Conservation (phyloP, 2,329 filamentous ascomycete species). For the Zymoseptoria pseudotritici region DNA sequence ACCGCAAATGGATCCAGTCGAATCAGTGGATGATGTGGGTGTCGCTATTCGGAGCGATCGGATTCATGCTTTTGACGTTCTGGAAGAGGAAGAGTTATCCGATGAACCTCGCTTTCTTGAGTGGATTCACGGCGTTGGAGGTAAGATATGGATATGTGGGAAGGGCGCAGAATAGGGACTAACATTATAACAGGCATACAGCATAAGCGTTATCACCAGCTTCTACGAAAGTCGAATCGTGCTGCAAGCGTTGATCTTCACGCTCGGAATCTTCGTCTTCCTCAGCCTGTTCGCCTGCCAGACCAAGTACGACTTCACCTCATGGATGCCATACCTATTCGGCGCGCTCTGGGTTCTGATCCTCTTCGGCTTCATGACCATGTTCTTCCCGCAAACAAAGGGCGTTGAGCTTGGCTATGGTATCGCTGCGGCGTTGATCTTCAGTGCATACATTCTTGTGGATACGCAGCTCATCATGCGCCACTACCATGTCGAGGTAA, state of each 20-base stretch:
- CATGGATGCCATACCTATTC: slow-evolving; percentile 93
- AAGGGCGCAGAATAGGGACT: not conserved
- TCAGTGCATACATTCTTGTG: slow-evolving; percentile 89
- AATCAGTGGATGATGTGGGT: slow-evolving; percentile 79
- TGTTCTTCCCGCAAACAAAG: slow-evolving; percentile 78
- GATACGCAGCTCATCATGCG: slow-evolving; percentile 94
- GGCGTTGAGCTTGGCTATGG: slow-evolving; percentile 82
- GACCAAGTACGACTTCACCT: slow-evolving; percentile 95
- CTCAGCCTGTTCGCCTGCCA: slow-evolving; percentile 84
- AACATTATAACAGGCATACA: slow-evolving; percentile 55
- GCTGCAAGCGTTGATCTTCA: slow-evolving; percentile 82
- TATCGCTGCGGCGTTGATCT: slow-evolving; percentile 73
- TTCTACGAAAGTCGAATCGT: slow-evolving; percentile 82
- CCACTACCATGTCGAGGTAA: slow-evolving; percentile 79
- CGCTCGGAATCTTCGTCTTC: slow-evolving; percentile 58
- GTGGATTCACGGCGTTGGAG: slow-evolving; percentile 82
- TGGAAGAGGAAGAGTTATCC: slow-evolving; percentile 66
- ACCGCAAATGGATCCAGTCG: slow-evolving; percentile 79
- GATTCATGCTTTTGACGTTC: slow-evolving; percentile 79
- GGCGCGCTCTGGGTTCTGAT: slow-evolving; percentile 83
- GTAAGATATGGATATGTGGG: slow-evolving; percentile 2
- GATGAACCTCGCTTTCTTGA: slow-evolving; percentile 86
- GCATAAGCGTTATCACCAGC: slow-evolving; percentile 83
- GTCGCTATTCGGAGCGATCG: slow-evolving; percentile 76
- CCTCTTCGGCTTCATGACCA: slow-evolving; percentile 85